Conservation (phyloP, 441 rosid genomes). For the Adansonia gregorii region DNA sequence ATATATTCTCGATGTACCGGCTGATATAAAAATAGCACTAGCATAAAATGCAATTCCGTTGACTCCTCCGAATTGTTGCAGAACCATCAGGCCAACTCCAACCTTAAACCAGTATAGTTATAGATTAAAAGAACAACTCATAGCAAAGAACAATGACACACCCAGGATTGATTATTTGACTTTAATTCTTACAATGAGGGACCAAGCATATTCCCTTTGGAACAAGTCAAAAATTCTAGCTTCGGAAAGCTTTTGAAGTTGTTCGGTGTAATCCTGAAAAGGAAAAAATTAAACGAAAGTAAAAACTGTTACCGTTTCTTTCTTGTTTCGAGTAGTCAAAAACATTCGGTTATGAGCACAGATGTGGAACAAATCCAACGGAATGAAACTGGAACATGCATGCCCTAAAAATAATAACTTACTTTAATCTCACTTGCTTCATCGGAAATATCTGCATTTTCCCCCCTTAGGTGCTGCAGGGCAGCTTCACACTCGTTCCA, state of each 20-base stretch:
- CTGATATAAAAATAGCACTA: slow-evolving; percentile 51
- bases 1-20: slow-evolving; percentile 39
- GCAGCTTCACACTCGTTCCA: slow-evolving; percentile 46
- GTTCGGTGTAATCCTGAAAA: slow-evolving; percentile 65
- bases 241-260: slow-evolving; percentile 46
- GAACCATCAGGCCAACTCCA: slow-evolving; percentile 63
- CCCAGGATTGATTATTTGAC: background rate
- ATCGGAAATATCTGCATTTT: slow-evolving; percentile 41
- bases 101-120: slow-evolving; percentile 36
- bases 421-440: slow-evolving; percentile 62
- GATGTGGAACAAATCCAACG: slow-evolving; percentile 1
- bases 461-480: slow-evolving; percentile 50
- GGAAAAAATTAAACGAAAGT: background rate
- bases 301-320: background rate
- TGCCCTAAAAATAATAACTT: slow-evolving; percentile 22
- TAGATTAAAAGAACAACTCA: background rate
- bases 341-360: background rate
- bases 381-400: background rate
- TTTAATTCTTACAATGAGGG: slow-evolving; percentile 56
- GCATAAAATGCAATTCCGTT: slow-evolving; percentile 62
- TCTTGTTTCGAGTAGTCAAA: background rate
- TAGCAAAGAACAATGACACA: slow-evolving; percentile 5
- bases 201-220: slow-evolving; percentile 57
- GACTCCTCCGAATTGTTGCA: slow-evolving; percentile 71
- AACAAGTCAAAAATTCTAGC: slow-evolving; percentile 56